These are phyloP conservation scores for Paramecium octaurelia DNA, from an alignment of 73 alveolate genomes.

Conservation along the genomic window DNA sequence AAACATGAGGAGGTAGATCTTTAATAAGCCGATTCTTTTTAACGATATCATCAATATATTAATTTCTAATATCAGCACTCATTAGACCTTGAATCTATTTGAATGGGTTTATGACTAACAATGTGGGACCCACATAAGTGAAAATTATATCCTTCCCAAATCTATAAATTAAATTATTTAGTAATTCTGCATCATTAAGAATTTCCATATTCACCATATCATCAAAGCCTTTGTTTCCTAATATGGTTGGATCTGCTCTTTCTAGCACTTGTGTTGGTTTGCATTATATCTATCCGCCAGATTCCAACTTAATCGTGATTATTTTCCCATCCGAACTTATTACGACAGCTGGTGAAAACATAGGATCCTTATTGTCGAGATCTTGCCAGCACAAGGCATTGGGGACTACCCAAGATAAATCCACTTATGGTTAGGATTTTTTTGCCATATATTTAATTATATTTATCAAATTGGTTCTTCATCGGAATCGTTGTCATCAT, in stretches of 20 bases:
- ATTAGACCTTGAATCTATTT: constrained; percentile 31
- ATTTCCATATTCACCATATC: constrained; percentile 64
- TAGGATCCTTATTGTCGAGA: background rate
- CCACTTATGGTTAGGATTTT: background rate
- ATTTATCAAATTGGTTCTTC: constrained; percentile 40
- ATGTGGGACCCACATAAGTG: constrained; percentile 63
- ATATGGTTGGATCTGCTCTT: constrained; percentile 7
- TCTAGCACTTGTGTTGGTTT: background rate
- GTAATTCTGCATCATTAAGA: constrained; percentile 61
- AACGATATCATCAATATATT: constrained; percentile 17
- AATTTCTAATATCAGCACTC: background rate
- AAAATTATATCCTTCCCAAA: constrained; percentile 32
- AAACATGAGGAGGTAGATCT: constrained; percentile 55
- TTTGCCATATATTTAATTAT: background rate
- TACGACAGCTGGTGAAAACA: constrained; percentile 11
- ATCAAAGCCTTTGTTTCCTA: constrained; percentile 39
- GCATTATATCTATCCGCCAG: background rate
- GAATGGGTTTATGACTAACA: constrained; percentile 56
- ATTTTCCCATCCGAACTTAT: background rate
- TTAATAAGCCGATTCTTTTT: background rate
- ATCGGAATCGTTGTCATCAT: constrained; percentile 16
- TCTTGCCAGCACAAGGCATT: constrained; percentile 23
- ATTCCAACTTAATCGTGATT: background rate
- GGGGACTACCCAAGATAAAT: background rate
- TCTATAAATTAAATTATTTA: constrained; percentile 44